Conservation (phyloP, 2,329 filamentous ascomycete species). For the Diaporthe sp. region DNA sequence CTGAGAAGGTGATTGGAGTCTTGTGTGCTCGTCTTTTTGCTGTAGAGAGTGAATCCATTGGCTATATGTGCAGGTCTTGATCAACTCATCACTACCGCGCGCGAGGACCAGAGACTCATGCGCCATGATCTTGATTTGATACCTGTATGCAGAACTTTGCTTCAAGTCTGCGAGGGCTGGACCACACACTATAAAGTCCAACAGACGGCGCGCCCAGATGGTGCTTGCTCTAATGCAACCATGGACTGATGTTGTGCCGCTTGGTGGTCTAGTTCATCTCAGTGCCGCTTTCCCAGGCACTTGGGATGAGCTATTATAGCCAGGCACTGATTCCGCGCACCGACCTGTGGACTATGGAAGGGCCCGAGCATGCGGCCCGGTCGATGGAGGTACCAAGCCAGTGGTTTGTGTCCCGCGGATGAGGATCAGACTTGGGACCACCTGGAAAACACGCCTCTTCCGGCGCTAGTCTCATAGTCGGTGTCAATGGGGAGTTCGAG, state of each 20-base stretch:
- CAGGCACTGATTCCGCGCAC: not conserved
- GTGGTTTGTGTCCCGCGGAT: not conserved
- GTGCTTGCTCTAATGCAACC: not conserved
- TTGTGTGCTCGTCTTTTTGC: too few relatives aligned
- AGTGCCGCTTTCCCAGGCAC: not conserved
- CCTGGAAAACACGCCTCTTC: not conserved
- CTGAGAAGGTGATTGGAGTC: fast-evolving
- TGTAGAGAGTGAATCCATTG: too few relatives aligned
- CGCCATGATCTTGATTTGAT: not conserved
- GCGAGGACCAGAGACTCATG: not conserved
- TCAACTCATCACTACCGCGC: not conserved
- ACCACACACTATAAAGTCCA: not conserved
- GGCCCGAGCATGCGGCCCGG: slow-evolving; percentile 2
- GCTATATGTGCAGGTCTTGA: too few relatives aligned
- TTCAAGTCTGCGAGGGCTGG: not conserved
- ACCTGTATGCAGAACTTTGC: not conserved
- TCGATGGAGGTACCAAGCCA: not conserved
- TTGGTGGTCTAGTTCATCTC: not conserved
- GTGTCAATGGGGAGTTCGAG: not conserved
- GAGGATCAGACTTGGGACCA: not conserved
- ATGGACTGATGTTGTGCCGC: not conserved
- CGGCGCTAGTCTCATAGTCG: not conserved
- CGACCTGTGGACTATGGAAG: not conserved
- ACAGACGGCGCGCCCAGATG: not conserved
- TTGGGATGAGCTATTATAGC: not conserved